phyloP scores from a whole-genome alignment of 2,329 filamentous ascomycete genomes.

The Fusarium bactridioides region DNA sequence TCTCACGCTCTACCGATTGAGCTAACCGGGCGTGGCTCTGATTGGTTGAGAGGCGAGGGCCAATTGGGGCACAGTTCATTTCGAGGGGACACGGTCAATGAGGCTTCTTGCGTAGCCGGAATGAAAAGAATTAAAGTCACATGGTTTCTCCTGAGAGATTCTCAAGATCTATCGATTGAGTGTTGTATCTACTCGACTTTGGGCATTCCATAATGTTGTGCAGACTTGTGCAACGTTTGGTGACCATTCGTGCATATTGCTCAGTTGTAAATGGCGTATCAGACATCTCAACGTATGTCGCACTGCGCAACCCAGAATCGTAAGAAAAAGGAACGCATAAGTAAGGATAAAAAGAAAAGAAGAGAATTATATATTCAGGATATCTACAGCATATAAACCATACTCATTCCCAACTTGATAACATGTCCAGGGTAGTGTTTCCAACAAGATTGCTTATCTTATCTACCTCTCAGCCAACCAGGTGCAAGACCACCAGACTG shows the following conservation, averaged over 20 bases:
- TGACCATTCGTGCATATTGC: accelerated
- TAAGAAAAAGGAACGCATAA: no score
- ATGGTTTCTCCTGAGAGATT: accelerated
- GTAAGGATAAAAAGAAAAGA: accelerated
- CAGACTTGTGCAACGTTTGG: accelerated
- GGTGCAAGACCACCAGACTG: neutral
- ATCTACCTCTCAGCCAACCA: neutral
- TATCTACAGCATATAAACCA: accelerated
- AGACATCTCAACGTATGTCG: no score
- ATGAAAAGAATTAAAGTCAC: no score
- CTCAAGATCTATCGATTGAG: accelerated
- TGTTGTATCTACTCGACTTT: accelerated
- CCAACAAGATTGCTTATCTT: neutral
- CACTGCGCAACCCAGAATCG: no score
- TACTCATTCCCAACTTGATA: neutral
- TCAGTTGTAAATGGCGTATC: accelerated
- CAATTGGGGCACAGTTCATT: neutral
- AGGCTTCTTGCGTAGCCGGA: no score
- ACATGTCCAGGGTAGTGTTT: neutral
- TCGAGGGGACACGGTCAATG: accelerated
- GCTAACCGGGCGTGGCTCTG: slow-evolving; percentile 46
- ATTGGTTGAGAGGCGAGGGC: neutral
- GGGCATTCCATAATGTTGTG: accelerated
- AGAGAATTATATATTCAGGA: accelerated
- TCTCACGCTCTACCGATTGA: slow-evolving; percentile 69